A percentile compares a stretch with the other conserved stretches of the same genome.
Conservation (phyloP, 306 rosid species). For the Fragaria iinumae region DNA sequence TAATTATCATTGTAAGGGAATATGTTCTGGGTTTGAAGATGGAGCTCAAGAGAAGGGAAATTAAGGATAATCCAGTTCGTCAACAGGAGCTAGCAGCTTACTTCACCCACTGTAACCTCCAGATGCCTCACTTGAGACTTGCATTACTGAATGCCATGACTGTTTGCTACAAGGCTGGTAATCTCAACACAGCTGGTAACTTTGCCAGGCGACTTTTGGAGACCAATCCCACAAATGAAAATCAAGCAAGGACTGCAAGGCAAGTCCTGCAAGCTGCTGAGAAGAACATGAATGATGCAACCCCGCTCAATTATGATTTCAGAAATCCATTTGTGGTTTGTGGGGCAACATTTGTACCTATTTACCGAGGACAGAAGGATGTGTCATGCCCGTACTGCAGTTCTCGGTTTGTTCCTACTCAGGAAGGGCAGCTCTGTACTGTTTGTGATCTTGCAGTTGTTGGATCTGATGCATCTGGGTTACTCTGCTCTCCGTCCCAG, state of each 20-base stretch:
- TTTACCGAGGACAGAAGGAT: constrained; percentile 84
- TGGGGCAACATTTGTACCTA: constrained; percentile 82
- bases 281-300: constrained; percentile 74
- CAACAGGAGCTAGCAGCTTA: constrained; percentile 92
- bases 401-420: constrained; percentile 68
- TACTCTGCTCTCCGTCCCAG: constrained; percentile 81
- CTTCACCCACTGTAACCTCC: constrained; percentile 89
- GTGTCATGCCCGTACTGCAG: constrained; percentile 76
- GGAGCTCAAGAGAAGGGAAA: constrained; percentile 79
- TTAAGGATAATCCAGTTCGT: constrained; percentile 56
- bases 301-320: constrained; percentile 72
- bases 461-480: constrained; percentile 82
- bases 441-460: constrained; percentile 76
- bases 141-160: constrained; percentile 78
- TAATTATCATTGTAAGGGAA: constrained; percentile 69
- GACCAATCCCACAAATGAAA: constrained; percentile 71
- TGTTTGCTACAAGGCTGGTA: constrained; percentile 75
- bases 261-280: constrained; percentile 84
- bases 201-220: constrained; percentile 82
- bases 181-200: constrained; percentile 76
- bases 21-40: constrained; percentile 73
- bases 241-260: constrained; percentile 79
- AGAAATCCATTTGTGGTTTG: constrained; percentile 81
- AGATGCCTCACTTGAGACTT: constrained; percentile 75
- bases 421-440: constrained; percentile 71